Conservation (phyloP, 305 asterid genomes). For the Fraxinus ornus region DNA sequence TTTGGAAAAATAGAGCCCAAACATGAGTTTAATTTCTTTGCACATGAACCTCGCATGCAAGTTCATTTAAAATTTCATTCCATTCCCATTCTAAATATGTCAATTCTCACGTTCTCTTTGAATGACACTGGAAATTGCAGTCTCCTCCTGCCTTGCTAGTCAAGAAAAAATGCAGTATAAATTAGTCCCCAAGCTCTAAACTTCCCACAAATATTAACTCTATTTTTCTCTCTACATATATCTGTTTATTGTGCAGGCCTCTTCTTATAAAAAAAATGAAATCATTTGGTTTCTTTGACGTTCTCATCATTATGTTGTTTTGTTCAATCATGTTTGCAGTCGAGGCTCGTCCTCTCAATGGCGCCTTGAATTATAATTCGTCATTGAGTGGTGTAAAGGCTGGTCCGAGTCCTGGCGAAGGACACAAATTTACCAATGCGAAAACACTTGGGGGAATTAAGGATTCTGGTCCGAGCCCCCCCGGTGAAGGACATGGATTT, state of each 20-base stretch:
- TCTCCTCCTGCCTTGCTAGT: neutral
- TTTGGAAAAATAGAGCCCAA: no score
- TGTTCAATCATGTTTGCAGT: conserved; percentile 1
- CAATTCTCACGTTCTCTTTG: conserved; percentile 20
- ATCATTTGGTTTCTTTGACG: neutral
- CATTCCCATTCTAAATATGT: neutral
- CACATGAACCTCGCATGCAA: neutral
- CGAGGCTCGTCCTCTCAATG: conserved; percentile 33
- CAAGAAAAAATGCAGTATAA: neutral
- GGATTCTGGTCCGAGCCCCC: conserved; percentile 36
- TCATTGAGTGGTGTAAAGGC: conserved; percentile 14
- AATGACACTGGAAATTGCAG: conserved; percentile 14
- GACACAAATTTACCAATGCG: neutral
- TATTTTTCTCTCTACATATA: neutral
- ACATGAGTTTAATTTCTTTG: neutral
- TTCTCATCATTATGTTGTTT: conserved; percentile 15
- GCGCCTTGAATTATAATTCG: neutral
- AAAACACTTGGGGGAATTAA: conserved; percentile 20
- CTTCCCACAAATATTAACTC: neutral
- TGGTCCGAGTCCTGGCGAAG: conserved; percentile 27
- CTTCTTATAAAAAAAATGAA: conserved; percentile 2
- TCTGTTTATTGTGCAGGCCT: neutral
- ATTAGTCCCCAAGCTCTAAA: neutral
- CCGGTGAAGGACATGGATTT: conserved; percentile 9
- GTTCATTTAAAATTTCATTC: neutral